A percentile compares a stretch with the other conserved stretches of the same genome.
These are phyloP conservation scores for Suhomyces terraborum DNA, from an alignment of 1,139 yeast genomes.

Conservation along the genomic window DNA sequence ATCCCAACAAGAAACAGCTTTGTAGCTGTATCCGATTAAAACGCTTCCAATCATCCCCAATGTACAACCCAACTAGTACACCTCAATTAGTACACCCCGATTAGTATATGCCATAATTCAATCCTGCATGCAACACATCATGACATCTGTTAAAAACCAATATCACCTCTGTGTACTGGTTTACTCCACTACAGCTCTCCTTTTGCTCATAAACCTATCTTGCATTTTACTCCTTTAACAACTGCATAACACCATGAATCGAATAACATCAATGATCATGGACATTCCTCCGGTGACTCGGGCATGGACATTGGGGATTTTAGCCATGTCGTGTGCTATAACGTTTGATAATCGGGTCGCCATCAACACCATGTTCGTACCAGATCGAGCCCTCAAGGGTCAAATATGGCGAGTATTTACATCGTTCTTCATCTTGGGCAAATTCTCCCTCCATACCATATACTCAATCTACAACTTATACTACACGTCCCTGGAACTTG, in stretches of 20 bases:
- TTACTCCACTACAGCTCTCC: too few species aligned
- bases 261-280: conserved; percentile 15
- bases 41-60: too few species aligned
- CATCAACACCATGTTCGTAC: conserved; percentile 18
- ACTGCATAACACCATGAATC: conserved; percentile 16
- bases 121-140: neutral
- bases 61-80: too few species aligned
- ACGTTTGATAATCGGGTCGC: neutral
- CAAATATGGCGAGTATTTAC: conserved; percentile 45
- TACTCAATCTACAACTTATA: conserved; percentile 22
- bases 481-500: conserved; percentile 24
- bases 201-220: too few species aligned
- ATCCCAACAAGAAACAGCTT: too few species aligned
- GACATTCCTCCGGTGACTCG: conserved; percentile 38
- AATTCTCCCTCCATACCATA: conserved; percentile 26
- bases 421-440: conserved; percentile 37
- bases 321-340: conserved; percentile 21
- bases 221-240: too few species aligned
- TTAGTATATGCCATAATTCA: too few species aligned
- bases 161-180: too few species aligned
- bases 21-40: too few species aligned
- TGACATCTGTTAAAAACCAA: neutral
- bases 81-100: too few species aligned
- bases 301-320: conserved; percentile 29
- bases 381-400: conserved; percentile 27